Conservation (phyloP, 1,284 basidiomycete species). For the Austroboletus niveus region DNA sequence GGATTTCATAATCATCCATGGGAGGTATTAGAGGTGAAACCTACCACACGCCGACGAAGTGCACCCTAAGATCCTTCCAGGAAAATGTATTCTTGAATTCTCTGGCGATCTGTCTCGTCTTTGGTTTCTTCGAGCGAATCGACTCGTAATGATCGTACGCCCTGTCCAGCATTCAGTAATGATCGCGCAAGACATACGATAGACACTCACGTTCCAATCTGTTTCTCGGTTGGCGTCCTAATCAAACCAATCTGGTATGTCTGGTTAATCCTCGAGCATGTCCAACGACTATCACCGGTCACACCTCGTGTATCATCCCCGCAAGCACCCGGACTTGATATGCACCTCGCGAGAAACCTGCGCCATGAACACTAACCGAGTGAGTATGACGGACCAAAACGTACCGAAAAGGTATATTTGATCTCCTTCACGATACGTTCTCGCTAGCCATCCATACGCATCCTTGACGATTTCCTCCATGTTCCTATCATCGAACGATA, state of each 20-base stretch:
- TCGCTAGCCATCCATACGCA: constrained; percentile 42
- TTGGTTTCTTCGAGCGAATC: constrained; percentile 6
- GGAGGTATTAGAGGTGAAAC: not conserved
- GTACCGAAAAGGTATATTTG: constrained; percentile 43
- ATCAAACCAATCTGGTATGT: not conserved
- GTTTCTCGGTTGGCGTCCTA: not conserved
- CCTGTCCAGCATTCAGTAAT: not conserved
- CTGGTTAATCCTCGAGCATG: not conserved
- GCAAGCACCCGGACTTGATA: constrained; percentile 34
- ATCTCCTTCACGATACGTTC: constrained; percentile 38
- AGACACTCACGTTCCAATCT: not conserved
- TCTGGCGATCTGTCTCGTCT: constrained; percentile 12
- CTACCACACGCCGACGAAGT: constrained; percentile 36
- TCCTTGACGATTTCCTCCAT: constrained; percentile 30
- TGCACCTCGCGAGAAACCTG: constrained; percentile 37
- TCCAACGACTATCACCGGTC: not conserved
- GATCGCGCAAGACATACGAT: too few species aligned
- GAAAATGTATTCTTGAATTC: constrained; percentile 23
- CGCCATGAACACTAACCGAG: not conserved
- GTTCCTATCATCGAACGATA: constrained; percentile 12
- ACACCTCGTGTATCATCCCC: constrained; percentile 31
- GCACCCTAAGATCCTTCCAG: constrained; percentile 19
- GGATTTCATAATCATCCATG: not conserved
- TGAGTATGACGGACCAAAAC: not conserved
- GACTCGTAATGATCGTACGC: constrained; percentile 24